Percentiles rank a stretch among this genome's conserved stretches.
Evolutionary conservation across 306 rosid genomes (phyloP).

Genomic region (Malus orientalis): DNA sequence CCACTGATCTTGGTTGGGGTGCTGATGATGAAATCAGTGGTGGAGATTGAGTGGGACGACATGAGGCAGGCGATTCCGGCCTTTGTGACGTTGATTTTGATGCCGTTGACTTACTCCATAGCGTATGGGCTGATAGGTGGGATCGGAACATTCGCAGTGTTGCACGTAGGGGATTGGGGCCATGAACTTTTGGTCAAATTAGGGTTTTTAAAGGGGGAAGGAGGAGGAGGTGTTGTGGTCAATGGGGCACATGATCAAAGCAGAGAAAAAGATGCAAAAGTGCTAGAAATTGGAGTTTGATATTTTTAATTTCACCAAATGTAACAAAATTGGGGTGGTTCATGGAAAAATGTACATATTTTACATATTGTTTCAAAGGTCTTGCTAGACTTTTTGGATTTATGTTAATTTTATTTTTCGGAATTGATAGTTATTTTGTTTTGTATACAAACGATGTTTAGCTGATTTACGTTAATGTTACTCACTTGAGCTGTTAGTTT

Average conservation of each 20-base stretch:
- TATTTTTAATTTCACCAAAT: neutral
- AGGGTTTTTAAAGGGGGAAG: slow-evolving; percentile 15
- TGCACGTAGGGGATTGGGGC: slow-evolving; percentile 73
- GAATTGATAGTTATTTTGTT: neutral
- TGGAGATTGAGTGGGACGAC: slow-evolving; percentile 85
- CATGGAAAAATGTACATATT: slow-evolving; percentile 4
- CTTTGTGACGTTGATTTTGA: slow-evolving; percentile 68
- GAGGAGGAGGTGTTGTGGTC: slow-evolving; percentile 1
- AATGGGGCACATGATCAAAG: slow-evolving; percentile 20
- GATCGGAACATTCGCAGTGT: slow-evolving; percentile 63
- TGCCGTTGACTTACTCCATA: slow-evolving; percentile 86
- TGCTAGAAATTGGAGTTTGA: slow-evolving; percentile 21
- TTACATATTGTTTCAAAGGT: neutral
- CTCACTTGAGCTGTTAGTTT: too few species aligned
- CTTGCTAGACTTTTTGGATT: too few species aligned
- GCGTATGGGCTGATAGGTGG: slow-evolving; percentile 91
- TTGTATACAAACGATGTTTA: too few species aligned
- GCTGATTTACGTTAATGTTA: too few species aligned
- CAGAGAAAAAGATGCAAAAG: slow-evolving; percentile 18
- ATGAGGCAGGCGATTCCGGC: slow-evolving; percentile 95
- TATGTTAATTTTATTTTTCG: neutral
- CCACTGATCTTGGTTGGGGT: slow-evolving; percentile 94
- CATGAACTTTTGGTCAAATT: slow-evolving; percentile 16
- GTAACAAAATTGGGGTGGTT: neutral
- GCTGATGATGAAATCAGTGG: slow-evolving; percentile 90